A percentile compares a stretch with the other conserved stretches of the same genome.
Conservation (phyloP, 306 rosid species). For the Hippophae tibetana region DNA sequence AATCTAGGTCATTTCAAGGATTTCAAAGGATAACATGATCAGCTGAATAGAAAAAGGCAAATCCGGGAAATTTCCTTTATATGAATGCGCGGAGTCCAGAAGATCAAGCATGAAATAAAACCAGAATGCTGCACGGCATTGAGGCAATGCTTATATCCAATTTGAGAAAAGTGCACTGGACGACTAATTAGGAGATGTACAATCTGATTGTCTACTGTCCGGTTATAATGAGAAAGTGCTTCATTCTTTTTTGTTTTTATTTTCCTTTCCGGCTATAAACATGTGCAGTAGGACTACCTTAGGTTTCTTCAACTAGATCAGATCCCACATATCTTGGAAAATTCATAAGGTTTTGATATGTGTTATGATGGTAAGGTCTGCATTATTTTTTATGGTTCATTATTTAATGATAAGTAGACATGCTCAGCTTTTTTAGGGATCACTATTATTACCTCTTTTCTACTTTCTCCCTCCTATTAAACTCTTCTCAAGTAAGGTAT, state of each 20-base stretch:
- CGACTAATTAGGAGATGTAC: conserved; percentile 8
- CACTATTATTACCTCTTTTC: background rate
- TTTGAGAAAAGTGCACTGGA: conserved; percentile 19
- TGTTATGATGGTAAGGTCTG: conserved; percentile 34
- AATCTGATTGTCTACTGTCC: conserved; percentile 1
- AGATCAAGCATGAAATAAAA: conserved; percentile 14
- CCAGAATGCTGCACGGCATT: conserved; percentile 8
- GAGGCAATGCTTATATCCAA: conserved; percentile 2
- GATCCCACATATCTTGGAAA: conserved; percentile 42
- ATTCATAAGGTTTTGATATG: conserved; percentile 36
- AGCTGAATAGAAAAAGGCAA: conserved; percentile 17
- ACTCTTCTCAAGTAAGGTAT: background rate
- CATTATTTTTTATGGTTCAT: conserved; percentile 35
- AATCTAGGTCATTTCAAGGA: conserved; percentile 14
- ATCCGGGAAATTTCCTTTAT: conserved; percentile 16
- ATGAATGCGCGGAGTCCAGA: conserved; percentile 6
- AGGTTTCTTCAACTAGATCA: conserved; percentile 30
- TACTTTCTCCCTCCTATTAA: background rate
- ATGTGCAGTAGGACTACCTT: conserved; percentile 30
- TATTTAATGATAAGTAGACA: conserved; percentile 34
- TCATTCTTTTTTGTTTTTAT: conserved; percentile 10
- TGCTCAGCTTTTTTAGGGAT: conserved; percentile 21
- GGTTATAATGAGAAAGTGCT: conserved; percentile 10
- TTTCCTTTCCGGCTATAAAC: conserved; percentile 15
- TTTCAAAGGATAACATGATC: conserved; percentile 16